These are phyloP conservation scores for Pseudonitzschia pungens DNA, from an alignment of 108 stramenopile species.

Conservation along the genomic window DNA sequence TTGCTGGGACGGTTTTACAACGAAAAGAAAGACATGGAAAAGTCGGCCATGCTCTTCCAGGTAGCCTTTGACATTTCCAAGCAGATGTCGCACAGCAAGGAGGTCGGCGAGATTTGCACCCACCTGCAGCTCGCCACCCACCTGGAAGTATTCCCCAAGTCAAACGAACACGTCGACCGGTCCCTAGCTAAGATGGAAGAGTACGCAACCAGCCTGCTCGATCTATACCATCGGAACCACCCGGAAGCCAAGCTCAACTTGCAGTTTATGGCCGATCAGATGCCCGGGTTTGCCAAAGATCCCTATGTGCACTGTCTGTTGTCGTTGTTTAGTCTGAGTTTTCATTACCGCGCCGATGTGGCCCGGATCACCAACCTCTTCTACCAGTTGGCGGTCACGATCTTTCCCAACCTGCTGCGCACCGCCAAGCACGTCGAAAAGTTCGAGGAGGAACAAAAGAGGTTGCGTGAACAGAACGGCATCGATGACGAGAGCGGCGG, in stretches of 20 bases:
- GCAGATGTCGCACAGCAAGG: not conserved
- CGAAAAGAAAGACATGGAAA: not conserved
- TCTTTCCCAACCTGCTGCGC: constrained; percentile 28
- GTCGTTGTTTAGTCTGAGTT: constrained; percentile 28
- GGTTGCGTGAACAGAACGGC: not conserved
- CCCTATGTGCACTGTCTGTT: constrained; percentile 22
- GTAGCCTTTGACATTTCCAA: not conserved
- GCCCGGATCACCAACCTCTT: constrained; percentile 16
- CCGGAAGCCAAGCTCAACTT: not conserved
- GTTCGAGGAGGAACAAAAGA: not conserved
- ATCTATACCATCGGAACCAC: not conserved
- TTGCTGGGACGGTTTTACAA: not conserved
- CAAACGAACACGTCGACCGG: not conserved
- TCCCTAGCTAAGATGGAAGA: not conserved
- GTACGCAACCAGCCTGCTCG: not conserved
- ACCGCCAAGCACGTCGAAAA: constrained; percentile 7
- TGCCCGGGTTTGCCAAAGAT: constrained; percentile 4
- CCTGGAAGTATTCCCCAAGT: not conserved
- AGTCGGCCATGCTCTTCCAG: not conserved
- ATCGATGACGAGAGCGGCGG: not conserved
- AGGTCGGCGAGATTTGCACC: not conserved
- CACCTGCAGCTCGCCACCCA: not conserved
- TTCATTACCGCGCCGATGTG: constrained; percentile 38
- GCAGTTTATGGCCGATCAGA: not conserved
- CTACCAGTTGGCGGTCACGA: constrained; percentile 24